These are phyloP conservation scores for Rosa persica DNA, from an alignment of 306 rosid species.

Conservation along the genomic window DNA sequence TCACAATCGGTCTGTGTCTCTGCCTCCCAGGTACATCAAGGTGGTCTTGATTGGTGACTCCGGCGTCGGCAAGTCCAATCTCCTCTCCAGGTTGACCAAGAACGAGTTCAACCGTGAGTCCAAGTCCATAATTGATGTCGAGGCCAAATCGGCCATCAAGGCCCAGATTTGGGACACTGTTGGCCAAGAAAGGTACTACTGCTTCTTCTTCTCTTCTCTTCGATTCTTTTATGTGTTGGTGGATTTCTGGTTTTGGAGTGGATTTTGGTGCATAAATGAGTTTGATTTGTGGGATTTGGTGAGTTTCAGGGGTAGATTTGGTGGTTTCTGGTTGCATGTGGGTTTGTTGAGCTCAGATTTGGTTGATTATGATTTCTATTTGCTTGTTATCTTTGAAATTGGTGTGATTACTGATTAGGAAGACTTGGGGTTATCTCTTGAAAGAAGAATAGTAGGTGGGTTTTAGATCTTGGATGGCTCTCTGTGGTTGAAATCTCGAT, in stretches of 20 bases:
- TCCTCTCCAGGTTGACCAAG: constrained; percentile 88
- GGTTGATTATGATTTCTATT: neutral
- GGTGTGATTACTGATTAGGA: constrained; percentile 27
- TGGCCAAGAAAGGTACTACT: constrained; percentile 81
- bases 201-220: constrained; percentile 20
- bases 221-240: neutral
- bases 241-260: neutral
- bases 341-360: constrained; percentile 26
- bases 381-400: constrained; percentile 3
- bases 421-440: neutral
- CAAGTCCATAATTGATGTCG: constrained; percentile 96
- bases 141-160: constrained; percentile 55
- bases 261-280: neutral
- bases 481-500: neutral
- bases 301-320: constrained; percentile 16
- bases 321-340: neutral
- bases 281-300: constrained; percentile 12
- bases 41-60: constrained; percentile 94
- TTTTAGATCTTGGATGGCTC: constrained; percentile 12
- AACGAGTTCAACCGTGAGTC: constrained; percentile 97
- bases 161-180: constrained; percentile 99
- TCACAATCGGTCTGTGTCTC: too few species aligned
- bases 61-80: constrained; percentile 93
- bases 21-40: constrained; percentile 37
- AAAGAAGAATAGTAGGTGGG: neutral